Evolutionary conservation across 225 moss, liverwort and hornwort species (phyloP), one percentile per base, ranked within the genome.

Genomic region (Polytrichum formosum): DNA sequence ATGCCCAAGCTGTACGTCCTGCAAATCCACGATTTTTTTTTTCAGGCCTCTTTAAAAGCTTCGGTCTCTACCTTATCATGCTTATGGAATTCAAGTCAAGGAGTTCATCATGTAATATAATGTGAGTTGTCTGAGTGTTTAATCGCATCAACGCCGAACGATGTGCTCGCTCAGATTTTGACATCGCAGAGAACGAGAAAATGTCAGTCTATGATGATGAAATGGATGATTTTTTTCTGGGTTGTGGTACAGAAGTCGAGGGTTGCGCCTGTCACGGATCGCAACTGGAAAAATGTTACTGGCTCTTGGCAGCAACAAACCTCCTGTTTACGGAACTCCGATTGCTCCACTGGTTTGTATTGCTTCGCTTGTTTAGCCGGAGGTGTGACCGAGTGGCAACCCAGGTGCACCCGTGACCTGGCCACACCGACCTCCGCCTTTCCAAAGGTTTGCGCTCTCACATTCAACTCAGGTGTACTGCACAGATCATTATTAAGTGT

Each of bases 341-440:
- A 80, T 0, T 87, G 83, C 10, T 68, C 74, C 62, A 20, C 63
- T 16, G 76, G 78, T 1, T 72, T 87, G 72, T 83, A 81, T 53
- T 83, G 87, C 67, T 83, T 76, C 5, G 70, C 66, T 7, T 87
- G 87, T 56, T 74, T 72, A 20, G 73, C 78, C 0, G 81, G 70
- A 8, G 69, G 77, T 25, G 53, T 21, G 27, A 63, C 22, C 9
- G 82, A 65, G 46, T 54, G 78, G 4, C 64, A 61, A 62, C 70
- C 72, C 23, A 66, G 27, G 68, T 87, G 81, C 74, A 83, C 75
- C 55, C 87, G 87, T n/a, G 53, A 33, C 21, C 72, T 26, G 1
- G 55, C 78, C 64, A 87, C 87, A 9, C 74, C 74, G 31, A 83
- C 81, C 21, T 76, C 76, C 4, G 67, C 81, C n/a, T 87, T 83